Conservation (phyloP, 164 flowering plant genomes). For the Berberis vulgaris region DNA sequence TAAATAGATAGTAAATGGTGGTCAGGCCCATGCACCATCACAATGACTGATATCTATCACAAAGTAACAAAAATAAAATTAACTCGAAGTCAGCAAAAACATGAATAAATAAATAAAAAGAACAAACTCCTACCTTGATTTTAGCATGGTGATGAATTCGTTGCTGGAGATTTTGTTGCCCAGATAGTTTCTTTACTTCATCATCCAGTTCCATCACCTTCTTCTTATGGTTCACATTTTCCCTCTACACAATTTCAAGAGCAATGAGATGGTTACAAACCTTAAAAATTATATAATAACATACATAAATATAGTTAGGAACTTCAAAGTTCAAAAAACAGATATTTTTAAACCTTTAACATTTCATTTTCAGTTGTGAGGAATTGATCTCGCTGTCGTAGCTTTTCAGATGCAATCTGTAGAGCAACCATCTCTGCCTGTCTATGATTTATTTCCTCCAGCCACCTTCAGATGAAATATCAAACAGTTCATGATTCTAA, state of each 20-base stretch:
- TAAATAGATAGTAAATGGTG: too few relatives aligned
- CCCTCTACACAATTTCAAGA: conserved; percentile 34
- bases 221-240: conserved; percentile 50
- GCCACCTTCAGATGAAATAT: conserved; percentile 49
- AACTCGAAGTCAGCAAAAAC: too few relatives aligned
- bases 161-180: conserved; percentile 91
- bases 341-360: conserved; percentile 46
- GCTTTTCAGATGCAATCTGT: conserved; percentile 60
- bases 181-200: conserved; percentile 73
- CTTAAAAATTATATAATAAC: not conserved
- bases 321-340: not conserved
- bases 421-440: conserved; percentile 74
- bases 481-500: not conserved
- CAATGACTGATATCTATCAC: too few relatives aligned
- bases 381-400: conserved; percentile 54
- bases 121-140: conserved; percentile 56
- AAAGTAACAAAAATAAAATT: too few relatives aligned
- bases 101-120: too few relatives aligned
- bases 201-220: conserved; percentile 66
- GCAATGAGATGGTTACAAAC: not conserved
- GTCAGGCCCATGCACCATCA: too few relatives aligned
- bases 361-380: conserved; percentile 69
- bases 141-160: conserved; percentile 96
- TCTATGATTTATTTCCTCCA: conserved; percentile 79
- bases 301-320: not conserved